Conservation (phyloP, 495 filamentous ascomycete genomes). For the Aspergillus funiculosus region DNA sequence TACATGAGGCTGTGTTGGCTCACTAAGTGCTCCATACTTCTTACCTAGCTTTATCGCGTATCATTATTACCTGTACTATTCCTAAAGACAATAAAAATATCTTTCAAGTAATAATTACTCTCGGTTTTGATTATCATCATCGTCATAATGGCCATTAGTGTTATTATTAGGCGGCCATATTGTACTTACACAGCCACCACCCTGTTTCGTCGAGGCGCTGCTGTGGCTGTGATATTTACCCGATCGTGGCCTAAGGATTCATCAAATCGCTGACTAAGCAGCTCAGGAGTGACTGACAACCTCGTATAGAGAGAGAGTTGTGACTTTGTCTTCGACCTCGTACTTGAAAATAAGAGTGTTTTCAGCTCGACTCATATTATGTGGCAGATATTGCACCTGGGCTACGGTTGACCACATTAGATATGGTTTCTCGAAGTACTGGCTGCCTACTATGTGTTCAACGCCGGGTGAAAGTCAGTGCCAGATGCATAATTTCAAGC, state of each 20-base stretch:
- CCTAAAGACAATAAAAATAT: too few relatives aligned
- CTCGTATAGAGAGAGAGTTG: too few relatives aligned
- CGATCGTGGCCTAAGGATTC: not conserved
- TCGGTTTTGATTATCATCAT: too few relatives aligned
- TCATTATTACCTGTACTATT: not conserved
- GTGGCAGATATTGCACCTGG: not conserved
- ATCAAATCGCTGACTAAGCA: slow-evolving; percentile 4
- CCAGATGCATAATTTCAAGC: not conserved
- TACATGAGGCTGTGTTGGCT: slow-evolving; percentile 2
- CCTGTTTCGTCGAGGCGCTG: too few relatives aligned
- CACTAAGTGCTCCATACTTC: too few relatives aligned
- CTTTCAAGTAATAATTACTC: too few relatives aligned
- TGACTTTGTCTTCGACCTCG: not conserved
- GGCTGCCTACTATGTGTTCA: slow-evolving; percentile 44
- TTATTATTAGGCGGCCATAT: too few relatives aligned
- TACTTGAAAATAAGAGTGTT: not conserved
- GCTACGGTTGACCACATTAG: not conserved
- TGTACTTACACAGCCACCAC: too few relatives aligned
- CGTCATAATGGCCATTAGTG: too few relatives aligned
- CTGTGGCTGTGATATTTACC: too few relatives aligned
- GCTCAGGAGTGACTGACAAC: too few relatives aligned
- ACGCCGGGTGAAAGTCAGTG: slow-evolving; percentile 30
- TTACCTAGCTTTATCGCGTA: too few relatives aligned
- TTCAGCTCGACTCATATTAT: not conserved
- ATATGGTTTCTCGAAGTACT: slow-evolving; percentile 50